Conservation (phyloP, 2,329 filamentous ascomycete species). For the Onygenales sp. region DNA sequence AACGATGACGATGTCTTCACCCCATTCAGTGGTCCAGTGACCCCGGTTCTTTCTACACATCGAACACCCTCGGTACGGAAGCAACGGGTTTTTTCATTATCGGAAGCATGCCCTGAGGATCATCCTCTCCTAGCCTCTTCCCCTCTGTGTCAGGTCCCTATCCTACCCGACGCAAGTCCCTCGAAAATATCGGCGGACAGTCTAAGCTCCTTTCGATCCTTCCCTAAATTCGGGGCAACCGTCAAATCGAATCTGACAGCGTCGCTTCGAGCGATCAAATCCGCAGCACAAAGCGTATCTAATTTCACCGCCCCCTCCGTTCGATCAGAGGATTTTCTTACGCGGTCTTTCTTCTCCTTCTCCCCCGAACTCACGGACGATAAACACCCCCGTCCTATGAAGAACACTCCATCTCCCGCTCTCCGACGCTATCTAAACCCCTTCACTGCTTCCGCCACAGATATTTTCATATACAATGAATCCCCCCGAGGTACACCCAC, state of each 20-base stretch:
- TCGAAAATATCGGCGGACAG: slow-evolving; percentile 20
- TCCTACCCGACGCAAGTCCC: slow-evolving; percentile 8
- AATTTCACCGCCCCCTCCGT: slow-evolving; percentile 45
- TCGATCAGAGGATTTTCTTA: slow-evolving; percentile 51
- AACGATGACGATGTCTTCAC: slow-evolving; percentile 40
- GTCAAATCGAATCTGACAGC: slow-evolving; percentile 57
- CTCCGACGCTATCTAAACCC: slow-evolving; percentile 54
- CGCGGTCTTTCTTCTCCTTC: slow-evolving; percentile 47
- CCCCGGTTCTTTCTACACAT: slow-evolving; percentile 32
- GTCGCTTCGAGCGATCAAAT: slow-evolving; percentile 52
- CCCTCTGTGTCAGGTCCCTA: slow-evolving; percentile 8
- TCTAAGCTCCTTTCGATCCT: slow-evolving; percentile 21
- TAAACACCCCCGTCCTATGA: slow-evolving; percentile 46
- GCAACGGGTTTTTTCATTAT: slow-evolving; percentile 40
- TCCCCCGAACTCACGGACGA: slow-evolving; percentile 52
- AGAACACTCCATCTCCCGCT: slow-evolving; percentile 46
- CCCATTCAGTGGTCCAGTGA: slow-evolving; percentile 35
- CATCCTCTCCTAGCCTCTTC: slow-evolving; percentile 46
- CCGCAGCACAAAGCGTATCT: slow-evolving; percentile 52
- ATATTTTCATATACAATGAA: slow-evolving; percentile 37
- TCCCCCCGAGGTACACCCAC: slow-evolving; percentile 25
- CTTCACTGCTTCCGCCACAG: slow-evolving; percentile 35
- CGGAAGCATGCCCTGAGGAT: slow-evolving; percentile 47
- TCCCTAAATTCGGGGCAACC: slow-evolving; percentile 36
- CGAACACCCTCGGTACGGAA: slow-evolving; percentile 30